Percentiles rank a stretch among this genome's conserved stretches.
Evolutionary conservation across 495 filamentous ascomycete species (phyloP).

Genomic region (Corynascus novoguineensis): DNA sequence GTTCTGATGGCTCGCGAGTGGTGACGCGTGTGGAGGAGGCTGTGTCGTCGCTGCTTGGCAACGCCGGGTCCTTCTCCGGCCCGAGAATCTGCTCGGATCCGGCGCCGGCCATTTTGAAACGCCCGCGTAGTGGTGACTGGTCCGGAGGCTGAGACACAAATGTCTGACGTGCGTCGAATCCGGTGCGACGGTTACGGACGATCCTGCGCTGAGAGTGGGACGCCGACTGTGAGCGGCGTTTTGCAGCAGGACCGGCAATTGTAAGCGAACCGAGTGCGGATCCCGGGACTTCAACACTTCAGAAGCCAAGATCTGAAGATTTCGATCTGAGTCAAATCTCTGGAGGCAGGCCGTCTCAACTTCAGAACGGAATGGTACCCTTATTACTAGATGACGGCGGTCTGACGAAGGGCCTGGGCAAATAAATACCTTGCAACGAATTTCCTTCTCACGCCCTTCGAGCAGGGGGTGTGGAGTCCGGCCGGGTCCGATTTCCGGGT

Average conservation of each 20-base stretch:
- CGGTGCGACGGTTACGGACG: background rate
- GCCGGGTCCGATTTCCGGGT: slow-evolving; percentile 4
- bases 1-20: background rate
- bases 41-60: slow-evolving; percentile 5
- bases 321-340: too few species aligned
- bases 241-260: background rate
- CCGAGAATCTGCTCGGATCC: background rate
- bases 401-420: background rate
- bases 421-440: background rate
- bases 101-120: background rate
- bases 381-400: too few species aligned
- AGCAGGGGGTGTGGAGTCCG: slow-evolving; percentile 3
- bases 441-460: background rate
- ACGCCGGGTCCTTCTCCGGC: background rate
- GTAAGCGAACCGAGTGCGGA: background rate
- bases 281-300: too few species aligned
- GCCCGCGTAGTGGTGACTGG: background rate
- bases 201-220: background rate
- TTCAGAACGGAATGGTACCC: too few species aligned
- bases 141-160: background rate
- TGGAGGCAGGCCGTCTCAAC: too few species aligned
- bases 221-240: background rate
- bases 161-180: background rate
- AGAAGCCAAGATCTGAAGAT: too few species aligned
- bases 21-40: background rate